Base-by-base conservation (phyloP, 768 basidiomycete genomes). In the Pleurotus platypus region DNA sequence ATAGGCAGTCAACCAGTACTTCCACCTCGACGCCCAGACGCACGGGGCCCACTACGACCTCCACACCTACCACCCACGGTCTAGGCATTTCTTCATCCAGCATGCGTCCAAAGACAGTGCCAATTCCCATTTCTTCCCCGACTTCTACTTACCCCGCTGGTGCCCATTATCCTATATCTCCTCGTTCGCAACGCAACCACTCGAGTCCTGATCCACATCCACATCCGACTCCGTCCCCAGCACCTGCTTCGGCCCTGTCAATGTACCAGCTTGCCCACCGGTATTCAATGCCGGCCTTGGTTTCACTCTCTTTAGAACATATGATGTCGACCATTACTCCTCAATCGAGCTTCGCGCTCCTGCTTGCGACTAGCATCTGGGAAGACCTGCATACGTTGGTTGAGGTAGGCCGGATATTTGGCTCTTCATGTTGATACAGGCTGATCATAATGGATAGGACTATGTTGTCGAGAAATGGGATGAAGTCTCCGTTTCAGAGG, bases 391-490 rank as follows among this genome's bases (percentile, higher is more conserved):
- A 80, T 62, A 64, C 71, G 9, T 68, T 88, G 37, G 77, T 88
- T 5, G 83, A 89, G 75, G 85, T 85, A 58, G 15, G 73, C 65
- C 51, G 3, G 57, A 64, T 27, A 61, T 58, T 37, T 54, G 48
- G 60, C 40, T 45, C 46, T 5, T 46, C 38, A 3, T n/a, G 26
- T 22, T 38, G 45, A 51, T 20, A 2, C 11, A 26, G 11, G 12
- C 46, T 38, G 37, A 48, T 47, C 63, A 15, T 62, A 58, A 55
- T 49, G 49, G 56, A 15, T 60, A 87, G 81, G 87, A 90, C 65
- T 91, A 84, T 58, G 83, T 90, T 20, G 85, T 90, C 1, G 82
- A 86, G n/a, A 81, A 83, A 62, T 90, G 88, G 87, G 83, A 84
- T 43, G 83, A 85, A 57, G 86, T 89, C 6, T 83, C 83, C 20